Evolutionary conservation across 1,284 basidiomycete species (phyloP), one percentile per base, ranked within the genome.

Genomic region (Taiwanofungus camphoratus): DNA sequence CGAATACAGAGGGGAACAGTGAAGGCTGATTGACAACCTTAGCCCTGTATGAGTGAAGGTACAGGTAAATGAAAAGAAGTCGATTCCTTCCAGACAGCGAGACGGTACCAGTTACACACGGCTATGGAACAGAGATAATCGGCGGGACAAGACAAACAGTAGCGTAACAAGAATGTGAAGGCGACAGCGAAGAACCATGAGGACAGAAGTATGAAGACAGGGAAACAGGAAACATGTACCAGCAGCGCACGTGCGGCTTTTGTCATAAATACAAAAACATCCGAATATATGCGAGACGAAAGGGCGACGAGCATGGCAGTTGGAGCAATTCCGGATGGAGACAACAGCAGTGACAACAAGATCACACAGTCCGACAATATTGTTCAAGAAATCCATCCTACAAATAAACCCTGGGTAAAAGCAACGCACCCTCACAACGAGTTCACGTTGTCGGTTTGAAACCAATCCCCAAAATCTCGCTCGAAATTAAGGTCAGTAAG

Each of bases 401-500:
- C 21, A 19, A 24, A 37, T 38, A 36, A 30, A 36, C 33, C 8
- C 31, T 18, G 30, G 33, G 12, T 24, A 21, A 20, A 36, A 24
- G 19, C 19, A 21, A 22, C 19, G 23, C 21, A 36, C 32, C 33
- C 27, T 26, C n/a, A 13, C 33, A 18, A 37, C 26, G 36, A 44
- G 36, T 26, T 24, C 42, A 46, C 42, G 34, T 39, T 50, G 40
- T 55, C 55, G 11, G 53, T 71, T 55, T 77, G 77, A 52, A 83
- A 82, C 80, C 80, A 83, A 51, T 79, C 76, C 39, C 76, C 75
- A 59, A 82, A 82, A 52, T 81, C 79, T 53, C 77, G 66, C 59
- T 82, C 80, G 50, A 82, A 82, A 53, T 79, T 74, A 55, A 81
- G 61, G 41, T 73, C 69, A 2, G 68, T 68, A 16, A 51, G 48